Conservation (phyloP, 305 asterid genomes). For the Petunia hybrid region DNA sequence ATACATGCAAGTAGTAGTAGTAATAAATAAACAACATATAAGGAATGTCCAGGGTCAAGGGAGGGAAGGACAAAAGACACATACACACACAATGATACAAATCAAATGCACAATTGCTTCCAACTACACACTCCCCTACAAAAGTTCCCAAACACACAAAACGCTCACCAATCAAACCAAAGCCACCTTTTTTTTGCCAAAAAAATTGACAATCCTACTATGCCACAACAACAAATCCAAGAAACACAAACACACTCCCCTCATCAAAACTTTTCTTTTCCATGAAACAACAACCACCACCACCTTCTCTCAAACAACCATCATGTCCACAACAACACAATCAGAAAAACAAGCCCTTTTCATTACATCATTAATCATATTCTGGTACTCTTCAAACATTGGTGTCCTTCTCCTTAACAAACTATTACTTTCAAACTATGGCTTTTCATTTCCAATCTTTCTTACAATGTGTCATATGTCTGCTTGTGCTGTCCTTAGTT, state of each 20-base stretch:
- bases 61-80: neutral
- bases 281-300: neutral
- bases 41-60: neutral
- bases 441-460: conserved; percentile 83
- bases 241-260: neutral
- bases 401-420: conserved; percentile 97
- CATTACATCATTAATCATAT: conserved; percentile 61
- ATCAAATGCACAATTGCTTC: neutral
- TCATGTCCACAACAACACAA: conserved; percentile 39
- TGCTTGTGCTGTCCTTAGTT: conserved; percentile 94
- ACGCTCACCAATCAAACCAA: neutral
- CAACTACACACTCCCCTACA: conserved; percentile 5
- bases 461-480: conserved; percentile 99
- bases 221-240: conserved; percentile 5
- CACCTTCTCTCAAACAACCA: neutral
- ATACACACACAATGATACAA: neutral
- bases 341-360: conserved; percentile 56
- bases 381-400: conserved; percentile 88
- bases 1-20: no score
- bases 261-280: neutral
- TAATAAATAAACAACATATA: no score
- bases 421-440: conserved; percentile 85
- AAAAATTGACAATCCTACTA: neutral
- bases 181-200: neutral
- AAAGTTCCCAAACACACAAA: conserved; percentile 24